phyloP scores from a whole-genome alignment of 768 basidiomycete genomes.

The Hypholoma sublateritium region DNA sequence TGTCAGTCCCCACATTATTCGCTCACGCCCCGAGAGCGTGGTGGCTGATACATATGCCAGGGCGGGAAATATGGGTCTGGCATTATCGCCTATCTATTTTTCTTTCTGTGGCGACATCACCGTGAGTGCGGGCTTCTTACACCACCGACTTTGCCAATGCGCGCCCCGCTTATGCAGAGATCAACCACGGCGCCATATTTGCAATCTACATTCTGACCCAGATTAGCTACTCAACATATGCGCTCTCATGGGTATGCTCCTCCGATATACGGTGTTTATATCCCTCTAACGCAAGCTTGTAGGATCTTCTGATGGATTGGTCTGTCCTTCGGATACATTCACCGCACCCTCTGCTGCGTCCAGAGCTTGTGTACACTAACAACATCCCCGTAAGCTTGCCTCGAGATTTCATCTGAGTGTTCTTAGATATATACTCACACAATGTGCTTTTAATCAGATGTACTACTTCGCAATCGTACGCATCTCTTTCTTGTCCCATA shows the following conservation, averaged over 20 bases:
- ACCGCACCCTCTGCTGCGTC: constrained; percentile 62
- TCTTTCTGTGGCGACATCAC: constrained; percentile 76
- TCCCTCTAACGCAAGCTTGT: not conserved
- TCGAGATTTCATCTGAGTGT: not conserved
- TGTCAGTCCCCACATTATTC: constrained; percentile 35
- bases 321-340: constrained; percentile 65
- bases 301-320: constrained; percentile 95
- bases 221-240: constrained; percentile 66
- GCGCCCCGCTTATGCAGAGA: constrained; percentile 15
- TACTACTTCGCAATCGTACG: constrained; percentile 82
- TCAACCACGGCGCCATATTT: constrained; percentile 48
- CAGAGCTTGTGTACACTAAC: constrained; percentile 72
- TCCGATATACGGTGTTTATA: not conserved
- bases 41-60: constrained; percentile 34
- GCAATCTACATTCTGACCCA: constrained; percentile 69
- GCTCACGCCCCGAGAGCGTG: not conserved
- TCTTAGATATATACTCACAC: not conserved
- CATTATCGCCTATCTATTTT: constrained; percentile 64
- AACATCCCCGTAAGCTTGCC: constrained; percentile 49
- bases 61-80: constrained; percentile 82
- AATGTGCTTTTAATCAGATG: constrained; percentile 34
- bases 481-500: not conserved
- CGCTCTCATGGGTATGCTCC: constrained; percentile 69
- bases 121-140: constrained; percentile 31
- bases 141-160: too few species aligned